These are phyloP conservation scores for Karstenula rhodostoma DNA, from an alignment of 2,329 filamentous ascomycete genomes.

Conservation along the genomic window DNA sequence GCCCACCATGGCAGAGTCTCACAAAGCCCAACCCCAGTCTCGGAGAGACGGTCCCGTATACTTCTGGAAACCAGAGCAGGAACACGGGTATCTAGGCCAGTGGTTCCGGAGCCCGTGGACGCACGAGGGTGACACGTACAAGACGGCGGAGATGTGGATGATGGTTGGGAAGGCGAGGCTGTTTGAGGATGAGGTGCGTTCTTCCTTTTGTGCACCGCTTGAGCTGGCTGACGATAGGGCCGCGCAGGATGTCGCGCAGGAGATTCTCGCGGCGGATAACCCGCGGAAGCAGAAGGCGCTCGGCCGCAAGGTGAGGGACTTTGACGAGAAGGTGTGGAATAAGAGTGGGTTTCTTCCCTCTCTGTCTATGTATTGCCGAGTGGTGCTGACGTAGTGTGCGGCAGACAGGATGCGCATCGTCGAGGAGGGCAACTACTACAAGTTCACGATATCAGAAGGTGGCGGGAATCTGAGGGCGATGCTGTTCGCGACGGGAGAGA, in stretches of 20 bases:
- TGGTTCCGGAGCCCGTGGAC: constrained; percentile 65
- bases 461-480: constrained; percentile 55
- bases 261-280: constrained; percentile 58
- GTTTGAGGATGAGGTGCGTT: constrained; percentile 48
- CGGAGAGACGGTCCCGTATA: constrained; percentile 28
- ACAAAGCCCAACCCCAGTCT: background rate
- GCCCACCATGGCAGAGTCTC: background rate
- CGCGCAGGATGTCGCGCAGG: constrained; percentile 50
- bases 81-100: constrained; percentile 68
- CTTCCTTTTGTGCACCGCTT: background rate
- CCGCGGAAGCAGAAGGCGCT: constrained; percentile 62
- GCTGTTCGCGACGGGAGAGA: constrained; percentile 66
- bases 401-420: constrained; percentile 64
- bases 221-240: background rate
- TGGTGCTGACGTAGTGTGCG: background rate
- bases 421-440: constrained; percentile 64
- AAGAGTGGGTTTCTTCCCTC: constrained; percentile 30
- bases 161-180: constrained; percentile 56
- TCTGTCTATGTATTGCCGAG: background rate
- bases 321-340: constrained; percentile 62
- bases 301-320: constrained; percentile 63
- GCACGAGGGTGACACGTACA: constrained; percentile 42
- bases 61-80: constrained; percentile 36
- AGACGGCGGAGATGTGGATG: constrained; percentile 58
- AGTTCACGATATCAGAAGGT: constrained; percentile 62